Evolutionary conservation across 208 protist species (phyloP), one percentile per base, ranked within the genome.

Genomic region (Phytomonas sp.): DNA sequence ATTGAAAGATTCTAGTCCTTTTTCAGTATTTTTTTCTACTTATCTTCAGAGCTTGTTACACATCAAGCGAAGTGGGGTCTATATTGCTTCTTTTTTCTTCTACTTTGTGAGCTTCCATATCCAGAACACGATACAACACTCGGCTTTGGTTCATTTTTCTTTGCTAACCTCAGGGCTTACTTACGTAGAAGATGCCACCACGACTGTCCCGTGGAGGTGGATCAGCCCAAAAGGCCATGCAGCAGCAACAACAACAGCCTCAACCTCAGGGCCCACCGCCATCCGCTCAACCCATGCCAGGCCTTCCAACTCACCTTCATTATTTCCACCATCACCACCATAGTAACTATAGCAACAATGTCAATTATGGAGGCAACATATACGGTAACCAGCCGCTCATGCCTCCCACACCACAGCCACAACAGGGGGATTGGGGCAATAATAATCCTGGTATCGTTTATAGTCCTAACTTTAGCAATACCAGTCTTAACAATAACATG

Each of bases 141-240:
- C 4, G 45, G 8, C 45, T 26, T 1, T 11, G 19, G 26, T 56
- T 56, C 19, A 6, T 26, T 56, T 56, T 26, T 26, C 23, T 23
- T 56, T 56, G 2, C 16, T 26, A 56, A 26, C 45, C 45, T 56
- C 45, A 26, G 19, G 45, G 23, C 16, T 56, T 32, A 14, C 14
- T 49, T 60, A 52, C 42, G 23, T 56, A 5, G 40, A 49, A 49
- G 34, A 77, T 80, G 76, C 76, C 76, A 37, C 76, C 76, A 56
- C 71, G 74, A 33, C 64, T 70, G 69, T 72, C 74, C 45, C 75
- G 78, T 29, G 78, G 74, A 33, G 78, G 78, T 63, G 74, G 71
- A 23, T 69, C 68, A 60, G 67, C 60, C 26, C 70, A 70, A 34
- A 70, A 77, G 63, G 67, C 63, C 23, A 73, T 56, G 60, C 72